A percentile compares a stretch with the other conserved stretches of the same genome.
These are phyloP conservation scores for Xylaria acuta DNA, from an alignment of 495 filamentous ascomycete genomes.

Conservation along the genomic window DNA sequence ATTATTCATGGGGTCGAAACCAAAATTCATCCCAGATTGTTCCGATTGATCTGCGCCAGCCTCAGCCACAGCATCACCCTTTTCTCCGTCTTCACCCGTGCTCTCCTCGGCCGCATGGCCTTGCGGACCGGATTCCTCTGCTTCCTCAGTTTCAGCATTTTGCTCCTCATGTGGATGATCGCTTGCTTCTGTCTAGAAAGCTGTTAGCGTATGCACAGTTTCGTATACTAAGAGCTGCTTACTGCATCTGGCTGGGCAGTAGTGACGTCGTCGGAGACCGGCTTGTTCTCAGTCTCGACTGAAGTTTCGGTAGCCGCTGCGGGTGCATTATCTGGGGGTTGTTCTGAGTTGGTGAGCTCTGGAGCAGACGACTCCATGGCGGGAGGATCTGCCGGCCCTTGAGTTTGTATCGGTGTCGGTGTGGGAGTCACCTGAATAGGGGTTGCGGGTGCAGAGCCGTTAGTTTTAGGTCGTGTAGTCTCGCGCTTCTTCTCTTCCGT, in stretches of 20 bases:
- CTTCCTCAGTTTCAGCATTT: slow-evolving; percentile 28
- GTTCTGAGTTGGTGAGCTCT: slow-evolving; percentile 24
- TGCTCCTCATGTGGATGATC: slow-evolving; percentile 36
- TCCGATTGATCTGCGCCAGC: slow-evolving; percentile 43
- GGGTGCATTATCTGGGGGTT: slow-evolving; percentile 15
- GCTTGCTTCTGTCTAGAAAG: slow-evolving; percentile 13
- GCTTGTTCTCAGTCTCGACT: slow-evolving; percentile 26
- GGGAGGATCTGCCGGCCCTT: slow-evolving; percentile 31
- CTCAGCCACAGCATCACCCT: slow-evolving; percentile 39
- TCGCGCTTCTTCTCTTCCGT: slow-evolving; percentile 87
- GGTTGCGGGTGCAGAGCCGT: slow-evolving; percentile 52
- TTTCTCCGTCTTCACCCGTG: slow-evolving; percentile 36
- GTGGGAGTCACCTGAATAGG: slow-evolving; percentile 46
- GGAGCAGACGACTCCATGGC: slow-evolving; percentile 25
- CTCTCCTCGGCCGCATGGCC: slow-evolving; percentile 39
- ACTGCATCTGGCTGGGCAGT: slow-evolving; percentile 30
- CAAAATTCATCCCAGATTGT: slow-evolving; percentile 46
- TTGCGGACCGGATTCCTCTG: slow-evolving; percentile 30
- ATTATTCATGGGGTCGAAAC: slow-evolving; percentile 57
- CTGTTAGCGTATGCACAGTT: background rate
- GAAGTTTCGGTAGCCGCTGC: slow-evolving; percentile 7
- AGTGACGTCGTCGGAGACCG: background rate
- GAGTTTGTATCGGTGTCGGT: slow-evolving; percentile 32
- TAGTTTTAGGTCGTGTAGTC: slow-evolving; percentile 59
- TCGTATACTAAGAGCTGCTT: background rate